These are phyloP conservation scores for Porpolomopsis calyptriformis DNA, from an alignment of 768 basidiomycete species.

Conservation along the genomic window DNA sequence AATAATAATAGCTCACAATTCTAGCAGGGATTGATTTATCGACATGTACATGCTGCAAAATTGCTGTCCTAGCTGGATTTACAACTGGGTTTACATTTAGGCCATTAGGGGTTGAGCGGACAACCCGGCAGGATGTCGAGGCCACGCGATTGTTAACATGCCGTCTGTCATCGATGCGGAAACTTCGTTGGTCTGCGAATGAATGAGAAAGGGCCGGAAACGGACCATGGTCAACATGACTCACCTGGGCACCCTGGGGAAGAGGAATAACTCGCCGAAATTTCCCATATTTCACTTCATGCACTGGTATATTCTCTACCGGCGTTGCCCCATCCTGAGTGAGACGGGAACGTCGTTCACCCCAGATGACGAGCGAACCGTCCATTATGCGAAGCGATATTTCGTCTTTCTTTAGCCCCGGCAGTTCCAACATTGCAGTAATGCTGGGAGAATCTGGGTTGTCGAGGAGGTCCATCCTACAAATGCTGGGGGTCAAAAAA, in stretches of 20 bases:
- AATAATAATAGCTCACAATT: no score
- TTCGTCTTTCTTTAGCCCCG: conserved; percentile 12
- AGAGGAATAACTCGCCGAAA: conserved; percentile 10
- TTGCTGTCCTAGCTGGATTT: no score
- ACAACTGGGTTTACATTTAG: no score
- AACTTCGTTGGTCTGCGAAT: conserved; percentile 7
- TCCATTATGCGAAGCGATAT: conserved; percentile 10
- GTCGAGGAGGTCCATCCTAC: conserved; percentile 11
- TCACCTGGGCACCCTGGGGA: conserved; percentile 8
- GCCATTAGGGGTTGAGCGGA: no score
- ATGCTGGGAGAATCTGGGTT: conserved; percentile 8
- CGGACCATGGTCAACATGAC: not conserved
- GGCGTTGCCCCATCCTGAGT: not conserved
- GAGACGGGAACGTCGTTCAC: conserved; percentile 7
- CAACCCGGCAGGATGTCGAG: conserved; percentile 2
- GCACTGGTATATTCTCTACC: conserved; percentile 1
- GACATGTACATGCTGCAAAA: no score
- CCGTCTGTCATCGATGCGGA: conserved; percentile 11
- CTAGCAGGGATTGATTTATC: no score
- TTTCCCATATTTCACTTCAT: conserved; percentile 13
- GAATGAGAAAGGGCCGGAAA: not conserved
- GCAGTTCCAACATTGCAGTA: conserved; percentile 8
- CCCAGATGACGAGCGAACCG: conserved; percentile 10
- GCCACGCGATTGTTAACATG: conserved; percentile 12
- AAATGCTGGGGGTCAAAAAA: not conserved